Conservation (phyloP, 2,329 filamentous ascomycete genomes). For the Ophioceras dolichostomum region DNA sequence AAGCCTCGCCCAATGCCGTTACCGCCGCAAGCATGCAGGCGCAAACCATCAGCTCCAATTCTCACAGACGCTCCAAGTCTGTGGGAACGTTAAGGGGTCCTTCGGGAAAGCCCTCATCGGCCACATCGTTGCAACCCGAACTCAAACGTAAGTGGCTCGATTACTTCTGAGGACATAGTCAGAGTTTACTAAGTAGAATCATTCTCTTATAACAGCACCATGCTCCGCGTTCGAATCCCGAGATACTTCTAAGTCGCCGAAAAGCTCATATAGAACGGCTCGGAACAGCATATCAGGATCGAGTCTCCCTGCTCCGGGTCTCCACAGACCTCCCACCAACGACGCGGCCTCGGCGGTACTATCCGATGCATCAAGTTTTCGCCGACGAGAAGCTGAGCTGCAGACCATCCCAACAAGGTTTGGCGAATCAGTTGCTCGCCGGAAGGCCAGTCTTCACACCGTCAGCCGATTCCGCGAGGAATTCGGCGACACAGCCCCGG, state of each 20-base stretch:
- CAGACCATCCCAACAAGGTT: slow-evolving; percentile 27
- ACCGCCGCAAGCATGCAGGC: too few relatives aligned
- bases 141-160: too few relatives aligned
- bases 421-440: slow-evolving; percentile 17
- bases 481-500: slow-evolving; percentile 14
- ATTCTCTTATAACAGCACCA: too few relatives aligned
- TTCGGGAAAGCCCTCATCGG: too few relatives aligned
- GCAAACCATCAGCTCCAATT: too few relatives aligned
- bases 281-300: background rate
- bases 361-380: slow-evolving; percentile 22
- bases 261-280: slow-evolving; percentile 10
- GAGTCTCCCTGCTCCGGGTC: background rate
- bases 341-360: slow-evolving; percentile 9
- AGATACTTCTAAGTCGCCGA: slow-evolving; percentile 8
- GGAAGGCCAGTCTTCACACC: slow-evolving; percentile 15
- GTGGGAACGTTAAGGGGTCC: too few relatives aligned
- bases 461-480: slow-evolving; percentile 29
- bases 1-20: too few relatives aligned
- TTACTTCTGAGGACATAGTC: too few relatives aligned
- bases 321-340: slow-evolving; percentile 4
- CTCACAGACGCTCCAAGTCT: too few relatives aligned
- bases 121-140: too few relatives aligned
- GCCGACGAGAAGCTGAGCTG: slow-evolving; percentile 24
- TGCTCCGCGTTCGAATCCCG: too few relatives aligned
- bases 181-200: too few relatives aligned